These are phyloP conservation scores for Aspergillus pseudoglaucus DNA, from an alignment of 2,329 filamentous ascomycete genomes.

Conservation along the genomic window DNA sequence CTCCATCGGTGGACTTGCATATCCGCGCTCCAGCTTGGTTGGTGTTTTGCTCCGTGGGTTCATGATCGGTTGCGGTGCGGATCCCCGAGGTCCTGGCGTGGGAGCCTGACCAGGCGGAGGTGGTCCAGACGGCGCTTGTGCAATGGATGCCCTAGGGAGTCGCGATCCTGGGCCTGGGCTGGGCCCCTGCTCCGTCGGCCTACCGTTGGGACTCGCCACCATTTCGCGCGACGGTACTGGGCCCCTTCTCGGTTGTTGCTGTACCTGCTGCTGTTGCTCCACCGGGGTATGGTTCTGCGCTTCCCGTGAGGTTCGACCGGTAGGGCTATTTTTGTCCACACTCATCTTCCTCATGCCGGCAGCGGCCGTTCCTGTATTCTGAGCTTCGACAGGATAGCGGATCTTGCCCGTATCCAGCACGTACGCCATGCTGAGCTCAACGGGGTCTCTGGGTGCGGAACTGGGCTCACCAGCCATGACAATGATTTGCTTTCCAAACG, in stretches of 20 bases:
- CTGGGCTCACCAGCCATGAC: constrained; percentile 93
- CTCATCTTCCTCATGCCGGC: constrained; percentile 38
- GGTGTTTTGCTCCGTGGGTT: constrained; percentile 45
- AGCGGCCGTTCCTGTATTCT: constrained; percentile 34
- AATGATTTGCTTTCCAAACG: constrained; percentile 84
- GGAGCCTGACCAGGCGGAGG: constrained; percentile 60
- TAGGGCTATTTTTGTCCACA: constrained; percentile 36
- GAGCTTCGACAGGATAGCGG: constrained; percentile 76
- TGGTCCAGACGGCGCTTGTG: constrained; percentile 56
- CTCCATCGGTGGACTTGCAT: constrained; percentile 37
- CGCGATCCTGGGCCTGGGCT: constrained; percentile 46
- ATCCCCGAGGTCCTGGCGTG: constrained; percentile 50
- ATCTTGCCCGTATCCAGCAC: constrained; percentile 94
- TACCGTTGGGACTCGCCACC: constrained; percentile 23
- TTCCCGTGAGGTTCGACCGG: constrained; percentile 38
- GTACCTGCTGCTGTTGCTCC: constrained; percentile 4
- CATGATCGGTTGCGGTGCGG: constrained; percentile 26
- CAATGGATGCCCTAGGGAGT: constrained; percentile 53
- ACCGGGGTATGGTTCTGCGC: constrained; percentile 33
- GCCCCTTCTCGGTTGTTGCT: constrained; percentile 23
- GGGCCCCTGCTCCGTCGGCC: constrained; percentile 23
- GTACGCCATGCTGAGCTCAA: constrained; percentile 83
- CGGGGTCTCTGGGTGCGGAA: constrained; percentile 70
- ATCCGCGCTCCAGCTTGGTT: constrained; percentile 42
- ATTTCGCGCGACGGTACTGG: constrained; percentile 41